Base-by-base conservation (phyloP, 768 basidiomycete genomes). In the Podaxis rugospora region DNA sequence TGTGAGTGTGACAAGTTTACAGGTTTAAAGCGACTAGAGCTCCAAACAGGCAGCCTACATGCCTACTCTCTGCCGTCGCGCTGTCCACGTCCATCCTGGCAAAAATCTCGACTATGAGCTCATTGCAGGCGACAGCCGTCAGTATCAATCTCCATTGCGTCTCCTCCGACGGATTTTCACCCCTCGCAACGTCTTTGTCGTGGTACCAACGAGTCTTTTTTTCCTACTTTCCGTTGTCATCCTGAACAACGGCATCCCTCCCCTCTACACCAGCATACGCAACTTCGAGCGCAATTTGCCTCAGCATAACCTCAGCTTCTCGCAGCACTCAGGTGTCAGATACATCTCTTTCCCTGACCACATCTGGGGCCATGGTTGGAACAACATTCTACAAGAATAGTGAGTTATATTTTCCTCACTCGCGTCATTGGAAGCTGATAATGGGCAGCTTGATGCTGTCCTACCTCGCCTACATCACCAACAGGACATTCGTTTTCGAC, bases 341-440 rank as follows among this genome's bases (percentile, higher is more conserved):
- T 86, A 80, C 62, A 63, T 87, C 32, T 67, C 78, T 27, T 86
- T 85, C 63, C 79, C 83, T 0, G 77, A 77, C 18, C 83, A 85
- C 62, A 57, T 85, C 4, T 85, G 83, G 83, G 84, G 83, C 0
- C 82, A 81, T 57, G 86, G 86, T 1, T 74, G 86, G 59, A 86
- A 86, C 68, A 87, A 87, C 58, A 69, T 86, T 28, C 72, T 87
- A 25, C 83, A 86, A 69, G 84, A 87, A 77, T 74, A 78, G 84
- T 86, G 66, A 62, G 83, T 78, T 36, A 53, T 65, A 56, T 36
- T 21, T 18, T 3, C 54, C 13, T 42, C 55, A 5, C 58, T n/a
- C 44, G 16, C 57, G 28, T 32, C 51, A 47, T 27, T 18, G 36
- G 18, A 27, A 57, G 10, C 46, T 36, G 44, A 28, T 32, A 18